Evolutionary conservation across 2,329 filamentous ascomycete species (phyloP), one percentile per base, ranked within the genome.

Genomic region (Fusarium sp.): DNA sequence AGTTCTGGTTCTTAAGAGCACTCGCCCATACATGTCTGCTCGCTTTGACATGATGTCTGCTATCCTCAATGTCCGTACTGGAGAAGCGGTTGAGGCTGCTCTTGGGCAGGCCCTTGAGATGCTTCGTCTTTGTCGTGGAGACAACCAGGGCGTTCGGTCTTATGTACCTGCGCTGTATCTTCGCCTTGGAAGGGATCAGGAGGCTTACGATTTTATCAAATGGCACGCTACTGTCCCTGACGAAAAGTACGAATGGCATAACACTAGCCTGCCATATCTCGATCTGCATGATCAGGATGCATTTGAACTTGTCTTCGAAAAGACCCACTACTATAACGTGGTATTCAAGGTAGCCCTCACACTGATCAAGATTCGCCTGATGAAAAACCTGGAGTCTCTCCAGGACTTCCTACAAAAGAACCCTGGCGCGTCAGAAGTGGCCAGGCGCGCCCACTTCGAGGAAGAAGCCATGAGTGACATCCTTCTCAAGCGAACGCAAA

Each of bases 141-240:
- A 69, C 8, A 69, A 65, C 0, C n/a, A 49, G 4, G 25, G n/a
- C 2, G 60, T 69, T 16, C 54, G 55, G 3, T 38, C 51, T 2
- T 13, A 44, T 5, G 5, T 69, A 2, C 66, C 55, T n/a, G 43
- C 20, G 3, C 54, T 69, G 4, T 57, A 49, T 43, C 66, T 69
- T 8, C 20, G 51, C 2, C 60, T 69, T 1, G 55, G 49, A 8
- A 65, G 47, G 5, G 55, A 69, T 10, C 55, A 65, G 16, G 30
- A 69, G 1, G 65, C 51, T 2, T 62, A 62, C 8, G 55, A 65
- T 6, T 69, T 69, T 3, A 69, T 69, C 20, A 69, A 69, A 32
- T 65, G 66, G 51, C 65, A 49, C 22, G 30, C 49, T 3, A 30
- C 57, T 0, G 43, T 43, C 29, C 24, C 15, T 1, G 61, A 40